Evolutionary conservation across 169 alveolate genomes (phyloP).

Genomic region (Plasmodium sp.): DNA sequence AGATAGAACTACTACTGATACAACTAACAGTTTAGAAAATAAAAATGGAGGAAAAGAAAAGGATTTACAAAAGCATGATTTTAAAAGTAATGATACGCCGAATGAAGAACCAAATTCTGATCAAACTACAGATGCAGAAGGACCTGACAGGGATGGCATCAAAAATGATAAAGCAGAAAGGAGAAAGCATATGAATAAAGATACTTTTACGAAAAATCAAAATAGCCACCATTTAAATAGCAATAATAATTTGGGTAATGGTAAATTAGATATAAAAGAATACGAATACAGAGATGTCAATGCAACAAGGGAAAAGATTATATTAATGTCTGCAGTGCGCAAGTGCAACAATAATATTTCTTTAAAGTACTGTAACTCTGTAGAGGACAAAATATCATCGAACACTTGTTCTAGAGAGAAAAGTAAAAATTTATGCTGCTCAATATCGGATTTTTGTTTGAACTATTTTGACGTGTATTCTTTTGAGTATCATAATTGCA

Average conservation of each 20-base stretch:
- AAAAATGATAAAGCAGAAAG: not conserved
- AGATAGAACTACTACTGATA: not conserved
- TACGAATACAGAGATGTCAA: constrained; percentile 13
- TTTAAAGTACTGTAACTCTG: not conserved
- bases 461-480: not conserved
- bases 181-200: not conserved
- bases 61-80: not conserved
- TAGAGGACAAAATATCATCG: not conserved
- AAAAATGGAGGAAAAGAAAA: not conserved
- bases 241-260: not conserved
- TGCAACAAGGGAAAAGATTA: constrained; percentile 13
- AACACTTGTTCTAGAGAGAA: constrained; percentile 8
- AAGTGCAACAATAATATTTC: not conserved
- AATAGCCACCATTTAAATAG: not conserved
- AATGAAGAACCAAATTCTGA: not conserved
- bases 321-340: not conserved
- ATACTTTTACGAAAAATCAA: not conserved
- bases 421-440: constrained; percentile 15
- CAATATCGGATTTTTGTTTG: constrained; percentile 40
- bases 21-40: not conserved
- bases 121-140: not conserved
- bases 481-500: not conserved
- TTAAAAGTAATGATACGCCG: not conserved
- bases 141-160: not conserved
- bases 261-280: not conserved